Percentiles rank a stretch among this genome's conserved stretches.
Evolutionary conservation across 768 basidiomycete species (phyloP).

Genomic region (Roridomyces roridus): DNA sequence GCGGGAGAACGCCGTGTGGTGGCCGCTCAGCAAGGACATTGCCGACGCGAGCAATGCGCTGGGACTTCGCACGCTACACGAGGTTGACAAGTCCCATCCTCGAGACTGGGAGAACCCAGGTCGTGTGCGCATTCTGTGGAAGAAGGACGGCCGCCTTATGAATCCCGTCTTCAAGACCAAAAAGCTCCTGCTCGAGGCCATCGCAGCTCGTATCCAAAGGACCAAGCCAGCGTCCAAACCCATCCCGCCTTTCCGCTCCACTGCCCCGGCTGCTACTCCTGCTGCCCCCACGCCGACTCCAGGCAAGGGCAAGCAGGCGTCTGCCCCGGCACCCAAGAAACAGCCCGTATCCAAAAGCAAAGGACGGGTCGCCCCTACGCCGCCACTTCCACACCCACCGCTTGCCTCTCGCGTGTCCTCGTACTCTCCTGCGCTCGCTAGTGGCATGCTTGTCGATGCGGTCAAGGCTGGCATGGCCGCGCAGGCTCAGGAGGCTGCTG

Average conservation of each 20-base stretch:
- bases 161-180: slow-evolving; percentile 79
- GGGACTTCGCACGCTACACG: slow-evolving; percentile 83
- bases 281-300: slow-evolving; percentile 26
- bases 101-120: slow-evolving; percentile 99
- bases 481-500: slow-evolving; percentile 57
- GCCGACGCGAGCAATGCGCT: slow-evolving; percentile 81
- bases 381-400: slow-evolving; percentile 78
- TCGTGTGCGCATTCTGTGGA: slow-evolving; percentile 91
- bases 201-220: slow-evolving; percentile 75
- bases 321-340: slow-evolving; percentile 42
- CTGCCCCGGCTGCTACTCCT: slow-evolving; percentile 35
- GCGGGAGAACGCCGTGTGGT: slow-evolving; percentile 85
- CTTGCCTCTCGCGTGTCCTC: slow-evolving; percentile 77
- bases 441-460: slow-evolving; percentile 81
- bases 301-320: slow-evolving; percentile 58
- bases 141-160: slow-evolving; percentile 73
- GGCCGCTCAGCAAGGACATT: slow-evolving; percentile 94
- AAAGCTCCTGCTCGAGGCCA: slow-evolving; percentile 78
- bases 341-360: slow-evolving; percentile 37
- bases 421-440: slow-evolving; percentile 79
- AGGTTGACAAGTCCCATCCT: slow-evolving; percentile 90
- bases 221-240: slow-evolving; percentile 76
- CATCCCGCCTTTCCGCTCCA: slow-evolving; percentile 61
- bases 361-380: slow-evolving; percentile 54
- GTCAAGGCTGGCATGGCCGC: slow-evolving; percentile 83